phyloP scores from a whole-genome alignment of 2,329 filamentous ascomycete species.

The Aspergillus novofumigatus region DNA sequence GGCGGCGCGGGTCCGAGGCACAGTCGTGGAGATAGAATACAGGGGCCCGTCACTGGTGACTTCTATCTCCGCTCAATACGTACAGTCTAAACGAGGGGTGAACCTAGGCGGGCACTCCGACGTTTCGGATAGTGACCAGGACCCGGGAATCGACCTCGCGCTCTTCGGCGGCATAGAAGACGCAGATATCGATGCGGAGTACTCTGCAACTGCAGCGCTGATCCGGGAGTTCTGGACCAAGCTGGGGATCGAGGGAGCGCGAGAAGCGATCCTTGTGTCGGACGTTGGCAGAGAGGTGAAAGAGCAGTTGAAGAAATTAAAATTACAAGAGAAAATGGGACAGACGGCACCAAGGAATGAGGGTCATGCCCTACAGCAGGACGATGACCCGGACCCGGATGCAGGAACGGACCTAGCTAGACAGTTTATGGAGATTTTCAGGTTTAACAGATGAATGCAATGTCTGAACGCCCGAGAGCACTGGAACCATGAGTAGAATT shows the following conservation, averaged over 20 bases:
- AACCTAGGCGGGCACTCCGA: neutral
- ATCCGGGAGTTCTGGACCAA: conserved; percentile 41
- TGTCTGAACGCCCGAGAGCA: neutral
- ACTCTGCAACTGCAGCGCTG: conserved; percentile 29
- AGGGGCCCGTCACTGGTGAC: conserved; percentile 33
- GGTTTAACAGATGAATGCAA: conserved; percentile 35
- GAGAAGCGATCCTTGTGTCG: conserved; percentile 40
- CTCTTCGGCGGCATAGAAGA: conserved; percentile 29
- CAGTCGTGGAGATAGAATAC: conserved; percentile 45
- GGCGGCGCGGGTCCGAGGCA: conserved; percentile 34
- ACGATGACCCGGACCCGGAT: conserved; percentile 31
- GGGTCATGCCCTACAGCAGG: conserved; percentile 12
- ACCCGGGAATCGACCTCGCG: conserved; percentile 25
- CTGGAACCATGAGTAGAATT: neutral
- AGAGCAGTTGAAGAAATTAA: conserved; percentile 22
- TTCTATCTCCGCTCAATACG: conserved; percentile 14
- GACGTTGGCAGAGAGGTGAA: conserved; percentile 38
- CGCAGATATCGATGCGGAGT: conserved; percentile 37
- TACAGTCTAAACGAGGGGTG: conserved; percentile 1
- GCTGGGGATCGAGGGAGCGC: conserved; percentile 34
- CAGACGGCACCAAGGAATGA: conserved; percentile 4
- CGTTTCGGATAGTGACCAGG: conserved; percentile 12
- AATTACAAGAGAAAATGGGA: conserved; percentile 11
- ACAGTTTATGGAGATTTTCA: conserved; percentile 44
- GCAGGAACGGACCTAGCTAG: conserved; percentile 39